A percentile compares a stretch with the other conserved stretches of the same genome.
phyloP scores from a whole-genome alignment of 495 filamentous ascomycete species.

The Darksidea phi region DNA sequence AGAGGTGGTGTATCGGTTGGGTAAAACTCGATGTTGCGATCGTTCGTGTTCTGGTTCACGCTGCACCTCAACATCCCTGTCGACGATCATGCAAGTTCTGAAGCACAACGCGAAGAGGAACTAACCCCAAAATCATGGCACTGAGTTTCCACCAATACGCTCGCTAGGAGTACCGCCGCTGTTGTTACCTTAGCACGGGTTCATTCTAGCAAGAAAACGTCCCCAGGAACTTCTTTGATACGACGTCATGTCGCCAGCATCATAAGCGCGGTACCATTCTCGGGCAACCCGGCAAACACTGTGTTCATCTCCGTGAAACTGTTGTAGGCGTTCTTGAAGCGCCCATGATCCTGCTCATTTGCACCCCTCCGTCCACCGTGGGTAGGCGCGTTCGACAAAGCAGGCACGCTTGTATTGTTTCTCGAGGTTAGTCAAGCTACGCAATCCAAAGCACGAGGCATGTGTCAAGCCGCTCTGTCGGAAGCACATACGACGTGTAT shows the following conservation, averaged over 20 bases:
- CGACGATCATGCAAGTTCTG: conserved; percentile 28
- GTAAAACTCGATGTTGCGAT: neutral
- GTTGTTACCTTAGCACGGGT: neutral
- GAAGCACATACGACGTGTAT: too few relatives aligned
- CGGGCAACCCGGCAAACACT: neutral
- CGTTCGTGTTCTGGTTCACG: neutral
- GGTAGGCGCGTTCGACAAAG: too few relatives aligned
- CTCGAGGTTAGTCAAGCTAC: too few relatives aligned
- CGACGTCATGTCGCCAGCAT: too few relatives aligned
- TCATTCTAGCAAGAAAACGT: conserved; percentile 10
- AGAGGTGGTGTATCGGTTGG: too few relatives aligned
- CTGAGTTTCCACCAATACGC: conserved; percentile 18
- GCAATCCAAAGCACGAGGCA: too few relatives aligned
- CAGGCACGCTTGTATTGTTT: too few relatives aligned
- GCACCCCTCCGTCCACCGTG: too few relatives aligned
- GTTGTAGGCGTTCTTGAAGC: too few relatives aligned
- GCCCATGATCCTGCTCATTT: too few relatives aligned
- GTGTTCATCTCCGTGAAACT: neutral
- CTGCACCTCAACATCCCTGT: conserved; percentile 16
- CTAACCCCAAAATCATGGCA: neutral
- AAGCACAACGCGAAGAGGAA: conserved; percentile 22
- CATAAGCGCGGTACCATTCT: too few relatives aligned
- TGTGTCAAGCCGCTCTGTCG: too few relatives aligned
- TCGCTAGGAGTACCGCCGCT: neutral
- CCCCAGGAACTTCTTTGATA: conserved; percentile 10